A percentile compares a stretch with the other conserved stretches of the same genome.
phyloP scores from a whole-genome alignment of 176 grass and related monocot species.

The Microstegium vimineum region DNA sequence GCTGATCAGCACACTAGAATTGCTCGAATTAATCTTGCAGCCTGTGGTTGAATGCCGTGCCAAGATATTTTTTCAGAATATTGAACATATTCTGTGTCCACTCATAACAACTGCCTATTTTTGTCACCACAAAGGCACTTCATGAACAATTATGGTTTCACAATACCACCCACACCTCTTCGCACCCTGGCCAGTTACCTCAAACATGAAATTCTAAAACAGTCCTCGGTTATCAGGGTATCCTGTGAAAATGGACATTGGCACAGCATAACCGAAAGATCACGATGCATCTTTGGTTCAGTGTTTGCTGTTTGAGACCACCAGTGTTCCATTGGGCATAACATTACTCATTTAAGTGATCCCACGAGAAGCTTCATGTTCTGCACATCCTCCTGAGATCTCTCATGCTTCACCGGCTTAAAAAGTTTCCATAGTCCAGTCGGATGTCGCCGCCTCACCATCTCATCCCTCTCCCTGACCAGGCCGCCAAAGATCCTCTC shows the following conservation, averaged over 20 bases:
- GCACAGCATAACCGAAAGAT: not conserved
- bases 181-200: too few relatives aligned
- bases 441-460: constrained; percentile 31
- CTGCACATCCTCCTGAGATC: constrained; percentile 44
- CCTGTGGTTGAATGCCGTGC: not conserved
- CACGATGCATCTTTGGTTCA: not conserved
- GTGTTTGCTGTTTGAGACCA: not conserved
- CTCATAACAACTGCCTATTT: not conserved
- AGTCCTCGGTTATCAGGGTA: not conserved
- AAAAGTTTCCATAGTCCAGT: constrained; percentile 78
- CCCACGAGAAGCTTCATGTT: constrained; percentile 63
- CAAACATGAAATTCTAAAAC: too few relatives aligned
- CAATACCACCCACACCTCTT: too few relatives aligned
- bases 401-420: constrained; percentile 44
- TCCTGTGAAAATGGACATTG: not conserved
- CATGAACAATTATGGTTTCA: not conserved
- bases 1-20: constrained; percentile 1
- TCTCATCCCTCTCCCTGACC: constrained; percentile 24
- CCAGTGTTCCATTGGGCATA: not conserved
- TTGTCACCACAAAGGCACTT: not conserved
- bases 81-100: not conserved
- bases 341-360: constrained; percentile 39
- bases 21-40: not conserved
- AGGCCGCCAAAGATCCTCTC: constrained; percentile 60
- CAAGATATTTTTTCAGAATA: not conserved